Conservation (phyloP, 1,284 basidiomycete species). For the Psilocybe mexicana region DNA sequence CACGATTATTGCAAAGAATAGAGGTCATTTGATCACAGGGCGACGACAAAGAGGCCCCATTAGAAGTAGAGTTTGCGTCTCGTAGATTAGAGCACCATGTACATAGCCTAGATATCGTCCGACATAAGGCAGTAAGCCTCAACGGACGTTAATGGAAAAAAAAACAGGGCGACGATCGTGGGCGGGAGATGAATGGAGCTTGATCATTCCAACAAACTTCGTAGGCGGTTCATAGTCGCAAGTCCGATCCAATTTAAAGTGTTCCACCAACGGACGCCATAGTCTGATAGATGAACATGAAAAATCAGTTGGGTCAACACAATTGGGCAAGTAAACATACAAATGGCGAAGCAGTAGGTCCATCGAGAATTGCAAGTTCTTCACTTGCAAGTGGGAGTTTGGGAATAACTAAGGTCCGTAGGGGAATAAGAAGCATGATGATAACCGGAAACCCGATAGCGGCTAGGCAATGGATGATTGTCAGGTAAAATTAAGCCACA, state of each 20-base stretch:
- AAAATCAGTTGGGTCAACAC: background rate
- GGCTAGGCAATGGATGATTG: constrained; percentile 43
- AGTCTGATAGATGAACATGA: constrained; percentile 35
- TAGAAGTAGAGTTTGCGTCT: too few relatives aligned
- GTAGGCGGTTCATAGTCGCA: background rate
- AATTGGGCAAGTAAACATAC: constrained; percentile 48
- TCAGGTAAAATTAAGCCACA: background rate
- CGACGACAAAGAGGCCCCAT: too few relatives aligned
- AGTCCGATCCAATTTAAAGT: background rate
- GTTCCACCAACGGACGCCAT: constrained; percentile 60
- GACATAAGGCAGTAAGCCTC: too few relatives aligned
- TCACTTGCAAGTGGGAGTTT: constrained; percentile 75
- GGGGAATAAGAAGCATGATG: constrained; percentile 85
- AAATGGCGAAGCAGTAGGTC: constrained; percentile 82
- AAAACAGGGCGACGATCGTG: too few relatives aligned
- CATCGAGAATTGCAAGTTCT: constrained; percentile 86
- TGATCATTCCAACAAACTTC: too few relatives aligned
- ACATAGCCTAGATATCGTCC: too few relatives aligned
- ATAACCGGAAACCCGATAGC: constrained; percentile 92
- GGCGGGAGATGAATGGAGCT: too few relatives aligned
- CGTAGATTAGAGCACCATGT: too few relatives aligned
- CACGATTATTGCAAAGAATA: too few relatives aligned
- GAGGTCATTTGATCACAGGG: too few relatives aligned
- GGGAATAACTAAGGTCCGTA: constrained; percentile 77
- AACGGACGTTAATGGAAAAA: too few relatives aligned